Conservation (phyloP, 768 basidiomycete species). For the Favolaschia claudopus region DNA sequence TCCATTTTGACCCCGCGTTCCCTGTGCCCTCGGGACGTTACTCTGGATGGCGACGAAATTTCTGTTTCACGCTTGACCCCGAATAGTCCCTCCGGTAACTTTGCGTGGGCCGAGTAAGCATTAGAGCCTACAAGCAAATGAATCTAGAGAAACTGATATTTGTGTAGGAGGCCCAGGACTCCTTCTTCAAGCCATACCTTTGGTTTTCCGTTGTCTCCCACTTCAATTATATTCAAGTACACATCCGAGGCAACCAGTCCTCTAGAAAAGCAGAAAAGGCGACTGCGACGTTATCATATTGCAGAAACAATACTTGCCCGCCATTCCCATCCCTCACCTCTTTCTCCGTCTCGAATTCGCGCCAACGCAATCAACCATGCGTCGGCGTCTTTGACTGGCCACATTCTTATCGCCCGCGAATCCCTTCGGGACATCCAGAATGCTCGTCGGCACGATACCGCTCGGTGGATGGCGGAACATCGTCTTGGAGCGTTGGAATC, state of each 20-base stretch:
- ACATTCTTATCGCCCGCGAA: constrained; percentile 6
- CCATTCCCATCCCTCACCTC: background rate
- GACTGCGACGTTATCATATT: constrained; percentile 19
- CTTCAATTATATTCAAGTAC: constrained; percentile 1
- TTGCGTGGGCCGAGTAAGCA: constrained; percentile 8
- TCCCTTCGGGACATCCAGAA: background rate
- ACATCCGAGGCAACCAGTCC: constrained; percentile 6
- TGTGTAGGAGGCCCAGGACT: background rate
- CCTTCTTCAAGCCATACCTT: constrained; percentile 16
- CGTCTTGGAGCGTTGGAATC: constrained; percentile 15
- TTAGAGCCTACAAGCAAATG: too few relatives aligned
- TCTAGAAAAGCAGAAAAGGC: constrained; percentile 22
- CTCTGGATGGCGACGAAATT: constrained; percentile 19
- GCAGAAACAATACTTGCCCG: constrained; percentile 18
- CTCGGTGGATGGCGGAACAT: constrained; percentile 25
- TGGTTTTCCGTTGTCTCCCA: constrained; percentile 19
- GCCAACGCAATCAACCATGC: constrained; percentile 12
- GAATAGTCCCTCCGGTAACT: constrained; percentile 11
- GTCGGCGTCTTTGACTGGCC: constrained; percentile 2
- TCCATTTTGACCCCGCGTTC: constrained; percentile 18
- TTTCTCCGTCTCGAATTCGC: constrained; percentile 2
- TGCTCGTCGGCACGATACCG: constrained; percentile 6
- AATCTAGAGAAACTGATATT: background rate
- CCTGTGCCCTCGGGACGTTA: constrained; percentile 19
- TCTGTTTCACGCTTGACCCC: constrained; percentile 15